Base-by-base conservation (phyloP, 208 protist genomes). In the Trypanosomatidae sp. region DNA sequence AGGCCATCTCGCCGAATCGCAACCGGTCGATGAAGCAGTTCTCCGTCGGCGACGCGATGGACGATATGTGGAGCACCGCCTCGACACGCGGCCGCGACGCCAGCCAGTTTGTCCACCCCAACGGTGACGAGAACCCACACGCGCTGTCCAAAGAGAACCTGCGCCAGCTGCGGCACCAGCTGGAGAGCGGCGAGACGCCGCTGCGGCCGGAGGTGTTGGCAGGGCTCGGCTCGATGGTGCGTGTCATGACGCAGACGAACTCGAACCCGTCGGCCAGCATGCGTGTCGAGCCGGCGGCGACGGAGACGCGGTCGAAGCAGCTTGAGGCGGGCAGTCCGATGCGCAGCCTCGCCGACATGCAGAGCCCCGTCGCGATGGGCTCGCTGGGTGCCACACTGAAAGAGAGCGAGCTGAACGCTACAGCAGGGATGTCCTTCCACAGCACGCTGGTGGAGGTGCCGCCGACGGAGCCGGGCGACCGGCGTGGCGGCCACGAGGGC, bases 61-160 rank as follows among this genome's bases (percentile, higher is more conserved):
- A 91, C 19, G 86, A 91, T 43, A 71, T 85, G 53, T 91, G 86
- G 84, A 91, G 86, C 75, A 82, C 72, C 50, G 68, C 78, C 36
- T 84, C 82, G 15, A 91, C 86, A 17, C 70, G 73, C 52, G 77
- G 71, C 30, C 62, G 52, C 43, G 77, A 85, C 56, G n/a, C n/a
- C n/a, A n/a, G n/a, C n/a, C n/a, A n/a, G n/a, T n/a, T n/a, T n/a
- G n/a, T n/a, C n/a, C n/a, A n/a, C n/a, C n/a, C n/a, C n/a, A n/a
- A n/a, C n/a, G n/a, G n/a, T n/a, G n/a, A n/a, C n/a, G n/a, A n/a
- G n/a, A n/a, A n/a, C n/a, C n/a, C n/a, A n/a, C n/a, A n/a, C n/a
- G n/a, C n/a, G n/a, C n/a, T 91, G 33, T 88, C 79, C 55, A 91
- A 86, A 50, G 73, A 84, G 59, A 91, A 79, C 71, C 68, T 91